Evolutionary conservation across 2,329 filamentous ascomycete species (phyloP), one percentile per base, ranked within the genome.

Genomic region (Clarireedia hainanense): DNA sequence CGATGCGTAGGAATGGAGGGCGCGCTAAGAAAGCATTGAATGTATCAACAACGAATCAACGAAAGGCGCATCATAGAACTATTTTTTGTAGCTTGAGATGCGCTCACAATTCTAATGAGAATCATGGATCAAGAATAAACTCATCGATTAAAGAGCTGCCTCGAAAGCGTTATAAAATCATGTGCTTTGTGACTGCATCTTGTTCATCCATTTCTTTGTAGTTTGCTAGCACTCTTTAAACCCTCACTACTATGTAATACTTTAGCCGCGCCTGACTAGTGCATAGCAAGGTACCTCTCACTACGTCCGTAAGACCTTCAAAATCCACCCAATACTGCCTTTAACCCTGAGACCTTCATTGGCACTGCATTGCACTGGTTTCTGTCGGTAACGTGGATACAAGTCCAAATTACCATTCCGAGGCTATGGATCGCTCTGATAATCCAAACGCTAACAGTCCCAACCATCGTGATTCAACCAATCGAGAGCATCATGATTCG

Each of bases 1-100:
- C 47, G 84, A 87, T 70, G 74, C 77, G 67, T 86, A 74, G 62
- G 56, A 26, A 37, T 24, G 46, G 40, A 57, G 34, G 43, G 37
- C 9, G 43, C 37, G 40, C 47, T 50, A 30, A 30, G 39, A 42
- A 15, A 43, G 30, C 37, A 20, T 50, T 24, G 17, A 55, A 48
- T 55, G 52, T 55, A 55, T 43, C 39, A 50, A 55, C 40, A 55
- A 48, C 34, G 40, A 55, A 43, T 50, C 52, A 50, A 50, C 47
- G 47, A 37, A 55, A 20, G 39, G 47, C 39, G 54, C 57, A 56
- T 56, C 36, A 40, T 43, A 56, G 57, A 49, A 61, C 58, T 60
- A 58, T 55, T 50, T 58, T 58, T 59, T 62, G 55, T 59, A 55
- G 60, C 56, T 58, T 45, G 27, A 50, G 17, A 43, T 50, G 36